Evolutionary conservation across 2,329 filamentous ascomycete species (phyloP).

Genomic region (Nigrograna mackinnonii): DNA sequence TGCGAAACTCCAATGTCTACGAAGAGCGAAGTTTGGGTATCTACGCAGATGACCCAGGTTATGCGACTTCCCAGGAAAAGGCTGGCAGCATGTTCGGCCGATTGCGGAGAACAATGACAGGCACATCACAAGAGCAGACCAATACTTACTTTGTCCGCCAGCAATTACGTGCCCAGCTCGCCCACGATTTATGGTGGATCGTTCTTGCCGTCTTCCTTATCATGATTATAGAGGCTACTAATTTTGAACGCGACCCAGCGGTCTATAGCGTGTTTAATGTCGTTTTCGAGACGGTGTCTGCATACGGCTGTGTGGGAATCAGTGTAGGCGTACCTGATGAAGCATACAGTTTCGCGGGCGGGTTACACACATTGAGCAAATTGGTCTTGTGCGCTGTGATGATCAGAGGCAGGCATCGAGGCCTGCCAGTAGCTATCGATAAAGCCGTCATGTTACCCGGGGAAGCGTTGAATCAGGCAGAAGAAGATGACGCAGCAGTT

Average conservation of each 20-base stretch:
- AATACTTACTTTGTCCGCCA: slow-evolving; percentile 45
- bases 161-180: slow-evolving; percentile 51
- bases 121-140: slow-evolving; percentile 20
- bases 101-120: slow-evolving; percentile 11
- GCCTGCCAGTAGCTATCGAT: slow-evolving; percentile 60
- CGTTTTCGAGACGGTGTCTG: slow-evolving; percentile 49
- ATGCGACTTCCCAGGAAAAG: slow-evolving; percentile 3
- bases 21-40: slow-evolving; percentile 65
- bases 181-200: slow-evolving; percentile 51
- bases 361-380: slow-evolving; percentile 56
- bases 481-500: slow-evolving; percentile 41
- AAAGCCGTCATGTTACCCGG: slow-evolving; percentile 46
- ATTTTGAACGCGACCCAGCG: slow-evolving; percentile 39
- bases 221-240: slow-evolving; percentile 46
- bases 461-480: slow-evolving; percentile 31
- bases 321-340: slow-evolving; percentile 48
- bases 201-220: slow-evolving; percentile 50
- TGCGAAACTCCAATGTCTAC: slow-evolving; percentile 63
- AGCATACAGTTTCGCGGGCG: slow-evolving; percentile 51
- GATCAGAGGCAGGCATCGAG: slow-evolving; percentile 59
- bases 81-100: slow-evolving; percentile 10
- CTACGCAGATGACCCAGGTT: slow-evolving; percentile 48
- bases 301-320: slow-evolving; percentile 48
- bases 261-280: slow-evolving; percentile 49
- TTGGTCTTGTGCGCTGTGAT: slow-evolving; percentile 59